phyloP scores from a whole-genome alignment of 345 rosid species.

The Eucalyptus melliodora region DNA sequence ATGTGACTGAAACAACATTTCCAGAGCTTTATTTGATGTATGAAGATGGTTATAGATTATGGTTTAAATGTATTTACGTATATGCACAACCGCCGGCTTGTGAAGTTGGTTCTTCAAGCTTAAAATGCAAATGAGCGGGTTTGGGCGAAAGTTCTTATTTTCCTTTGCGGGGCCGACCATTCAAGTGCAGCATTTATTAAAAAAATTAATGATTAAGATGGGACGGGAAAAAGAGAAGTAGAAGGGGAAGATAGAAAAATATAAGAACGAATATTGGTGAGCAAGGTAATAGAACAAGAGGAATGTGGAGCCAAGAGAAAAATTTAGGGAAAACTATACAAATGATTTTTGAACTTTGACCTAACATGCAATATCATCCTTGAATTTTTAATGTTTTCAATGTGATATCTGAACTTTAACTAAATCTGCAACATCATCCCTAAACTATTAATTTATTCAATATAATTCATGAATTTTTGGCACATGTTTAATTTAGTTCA shows the following conservation, averaged over 20 bases:
- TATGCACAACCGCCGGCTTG: not conserved
- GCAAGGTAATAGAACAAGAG: not conserved
- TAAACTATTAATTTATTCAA: too few species aligned
- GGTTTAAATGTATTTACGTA: not conserved
- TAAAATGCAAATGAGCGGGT: not conserved
- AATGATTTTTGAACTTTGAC: too few species aligned
- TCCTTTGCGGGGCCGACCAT: not conserved
- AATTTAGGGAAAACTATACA: not conserved
- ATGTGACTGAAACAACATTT: not conserved
- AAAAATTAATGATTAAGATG: not conserved
- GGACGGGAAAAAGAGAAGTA: not conserved
- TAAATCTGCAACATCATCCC: fast-evolving
- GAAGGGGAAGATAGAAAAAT: not conserved
- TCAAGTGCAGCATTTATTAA: not conserved
- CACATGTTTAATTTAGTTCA: too few species aligned
- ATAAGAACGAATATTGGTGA: not conserved
- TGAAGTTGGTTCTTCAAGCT: not conserved
- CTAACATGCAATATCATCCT: fast-evolving
- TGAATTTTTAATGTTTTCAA: too few species aligned
- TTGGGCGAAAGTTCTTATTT: not conserved
- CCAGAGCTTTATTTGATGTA: not conserved
- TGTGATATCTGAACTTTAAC: not conserved
- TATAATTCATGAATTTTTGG: fast-evolving
- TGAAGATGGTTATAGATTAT: not conserved
- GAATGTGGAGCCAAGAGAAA: not conserved